Conservation (phyloP, 164 flowering plant species). For the Vitis riparia region DNA sequence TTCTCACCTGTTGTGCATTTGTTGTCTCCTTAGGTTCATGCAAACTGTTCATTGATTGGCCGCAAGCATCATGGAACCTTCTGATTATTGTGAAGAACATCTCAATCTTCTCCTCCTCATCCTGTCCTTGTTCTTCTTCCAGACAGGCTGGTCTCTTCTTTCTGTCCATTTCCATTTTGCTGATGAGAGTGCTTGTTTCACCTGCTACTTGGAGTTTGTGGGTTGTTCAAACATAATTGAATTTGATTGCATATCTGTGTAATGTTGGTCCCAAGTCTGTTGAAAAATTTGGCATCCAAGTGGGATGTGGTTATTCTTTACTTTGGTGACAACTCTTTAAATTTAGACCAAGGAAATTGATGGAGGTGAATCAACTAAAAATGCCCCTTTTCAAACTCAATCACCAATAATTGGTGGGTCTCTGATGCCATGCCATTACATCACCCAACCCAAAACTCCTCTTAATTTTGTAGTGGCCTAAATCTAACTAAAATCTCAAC, state of each 20-base stretch:
- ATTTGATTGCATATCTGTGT: too few species aligned
- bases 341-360: not conserved
- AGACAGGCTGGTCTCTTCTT: not conserved
- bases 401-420: too few species aligned
- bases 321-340: slow-evolving; percentile 1
- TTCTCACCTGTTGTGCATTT: too few species aligned
- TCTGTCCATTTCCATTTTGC: not conserved
- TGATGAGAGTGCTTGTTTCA: not conserved
- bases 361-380: not conserved
- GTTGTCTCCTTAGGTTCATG: too few species aligned
- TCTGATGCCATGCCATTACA: too few species aligned
- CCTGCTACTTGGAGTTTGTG: not conserved
- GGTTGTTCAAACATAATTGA: not conserved
- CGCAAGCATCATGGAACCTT: not conserved
- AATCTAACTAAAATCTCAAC: too few species aligned
- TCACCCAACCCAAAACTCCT: too few species aligned
- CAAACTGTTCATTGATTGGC: too few species aligned
- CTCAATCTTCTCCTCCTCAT: not conserved
- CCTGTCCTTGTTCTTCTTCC: not conserved
- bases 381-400: not conserved
- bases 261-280: too few species aligned
- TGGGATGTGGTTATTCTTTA: too few species aligned
- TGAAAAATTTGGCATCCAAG: too few species aligned
- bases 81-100: not conserved
- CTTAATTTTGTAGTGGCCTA: too few species aligned